These are phyloP conservation scores for Candida taoyuanica DNA, from an alignment of 805 yeast genomes.

Conservation along the genomic window DNA sequence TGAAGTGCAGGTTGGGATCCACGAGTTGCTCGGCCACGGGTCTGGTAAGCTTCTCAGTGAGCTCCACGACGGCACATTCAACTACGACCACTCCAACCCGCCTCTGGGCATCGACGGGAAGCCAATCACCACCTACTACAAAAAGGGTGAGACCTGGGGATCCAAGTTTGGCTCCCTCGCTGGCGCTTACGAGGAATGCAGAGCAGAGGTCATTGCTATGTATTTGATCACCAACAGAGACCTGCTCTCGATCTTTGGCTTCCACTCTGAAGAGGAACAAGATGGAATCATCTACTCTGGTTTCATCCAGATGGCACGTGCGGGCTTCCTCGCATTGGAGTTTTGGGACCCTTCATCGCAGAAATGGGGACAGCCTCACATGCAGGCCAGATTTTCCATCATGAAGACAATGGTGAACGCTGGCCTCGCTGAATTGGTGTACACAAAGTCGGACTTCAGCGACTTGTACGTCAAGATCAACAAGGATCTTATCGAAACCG, in stretches of 20 bases:
- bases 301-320: slow-evolving; percentile 79
- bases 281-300: slow-evolving; percentile 62
- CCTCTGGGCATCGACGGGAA: slow-evolving; percentile 57
- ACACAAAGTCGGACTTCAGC: slow-evolving; percentile 39
- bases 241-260: slow-evolving; percentile 71
- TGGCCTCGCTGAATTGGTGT: slow-evolving; percentile 51
- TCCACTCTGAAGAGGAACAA: slow-evolving; percentile 50
- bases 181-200: slow-evolving; percentile 88
- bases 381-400: slow-evolving; percentile 89
- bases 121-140: slow-evolving; percentile 66
- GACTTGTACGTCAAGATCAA: slow-evolving; percentile 63
- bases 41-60: slow-evolving; percentile 74
- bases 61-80: slow-evolving; percentile 57
- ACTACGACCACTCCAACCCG: slow-evolving; percentile 62
- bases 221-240: slow-evolving; percentile 65
- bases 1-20: slow-evolving; percentile 92
- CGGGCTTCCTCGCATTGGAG: slow-evolving; percentile 78
- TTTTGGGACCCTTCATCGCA: slow-evolving; percentile 78
- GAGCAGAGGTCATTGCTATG: slow-evolving; percentile 89
- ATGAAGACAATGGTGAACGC: slow-evolving; percentile 69
- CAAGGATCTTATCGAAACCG: slow-evolving; percentile 54
- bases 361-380: slow-evolving; percentile 94
- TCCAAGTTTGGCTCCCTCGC: slow-evolving; percentile 76
- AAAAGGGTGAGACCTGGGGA: slow-evolving; percentile 87
- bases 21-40: slow-evolving; percentile 88